Conservation (phyloP, 345 rosid genomes). For the Pugionium cornutum region DNA sequence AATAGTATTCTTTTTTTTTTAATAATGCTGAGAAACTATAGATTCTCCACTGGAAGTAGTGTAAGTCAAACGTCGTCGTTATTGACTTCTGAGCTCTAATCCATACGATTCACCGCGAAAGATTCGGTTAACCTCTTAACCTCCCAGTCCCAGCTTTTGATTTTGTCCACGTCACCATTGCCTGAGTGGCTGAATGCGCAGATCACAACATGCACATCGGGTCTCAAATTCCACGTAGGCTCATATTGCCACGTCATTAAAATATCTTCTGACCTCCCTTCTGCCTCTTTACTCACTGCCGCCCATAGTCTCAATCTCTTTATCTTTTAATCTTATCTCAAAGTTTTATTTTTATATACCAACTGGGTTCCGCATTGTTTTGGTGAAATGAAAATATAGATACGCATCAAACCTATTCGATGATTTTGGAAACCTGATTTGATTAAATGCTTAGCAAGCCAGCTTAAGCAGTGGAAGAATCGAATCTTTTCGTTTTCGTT, state of each 20-base stretch:
- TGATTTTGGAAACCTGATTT: neutral
- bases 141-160: conserved; percentile 43
- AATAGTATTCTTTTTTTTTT: too few species aligned
- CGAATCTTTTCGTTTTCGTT: conserved; percentile 3
- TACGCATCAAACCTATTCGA: conserved; percentile 1
- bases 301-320: conserved; percentile 2
- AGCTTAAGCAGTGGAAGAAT: conserved; percentile 12
- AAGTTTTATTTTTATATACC: too few species aligned
- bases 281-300: neutral
- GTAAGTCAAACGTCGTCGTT: too few species aligned
- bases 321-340: conserved; percentile 31
- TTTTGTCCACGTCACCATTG: conserved; percentile 45
- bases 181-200: neutral
- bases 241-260: neutral
- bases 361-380: conserved; percentile 3
- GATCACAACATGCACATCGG: conserved; percentile 9
- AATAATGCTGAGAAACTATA: too few species aligned
- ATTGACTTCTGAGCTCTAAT: too few species aligned
- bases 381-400: conserved; percentile 1
- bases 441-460: conserved; percentile 25
- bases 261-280: neutral
- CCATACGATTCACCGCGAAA: too few species aligned
- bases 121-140: too few species aligned
- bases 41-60: too few species aligned
- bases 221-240: neutral